phyloP scores from a whole-genome alignment of 2,329 filamentous ascomycete genomes.

The Cordyceps javanica region DNA sequence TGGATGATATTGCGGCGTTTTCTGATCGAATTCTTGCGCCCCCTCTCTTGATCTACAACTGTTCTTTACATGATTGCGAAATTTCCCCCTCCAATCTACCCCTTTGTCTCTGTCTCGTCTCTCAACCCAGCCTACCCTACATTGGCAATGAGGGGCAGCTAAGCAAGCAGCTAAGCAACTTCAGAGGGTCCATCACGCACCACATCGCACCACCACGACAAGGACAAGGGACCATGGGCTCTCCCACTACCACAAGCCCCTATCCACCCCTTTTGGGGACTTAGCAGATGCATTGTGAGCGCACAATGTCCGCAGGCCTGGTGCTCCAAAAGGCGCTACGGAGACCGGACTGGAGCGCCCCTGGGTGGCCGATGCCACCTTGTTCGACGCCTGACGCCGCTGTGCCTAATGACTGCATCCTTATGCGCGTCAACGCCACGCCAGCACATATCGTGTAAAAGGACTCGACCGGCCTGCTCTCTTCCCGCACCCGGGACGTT shows the following conservation, averaged over 20 bases:
- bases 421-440: constrained; percentile 7
- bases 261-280: neutral
- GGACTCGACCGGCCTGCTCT: neutral
- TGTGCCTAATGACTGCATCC: constrained; percentile 3
- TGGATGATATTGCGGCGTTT: too few species aligned
- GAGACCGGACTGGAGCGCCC: neutral
- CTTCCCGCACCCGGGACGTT: neutral
- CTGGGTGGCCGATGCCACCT: neutral
- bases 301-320: neutral
- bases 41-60: too few species aligned
- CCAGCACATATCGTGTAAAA: neutral
- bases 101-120: neutral
- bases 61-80: too few species aligned
- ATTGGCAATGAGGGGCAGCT: constrained; percentile 3
- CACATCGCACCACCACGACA: neutral
- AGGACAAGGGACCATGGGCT: neutral
- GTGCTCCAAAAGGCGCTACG: neutral
- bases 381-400: neutral
- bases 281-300: neutral
- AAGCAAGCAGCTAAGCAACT: neutral
- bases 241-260: neutral
- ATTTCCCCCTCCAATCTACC: neutral
- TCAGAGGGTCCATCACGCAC: neutral
- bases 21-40: too few species aligned
- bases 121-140: neutral